Evolutionary conservation across 179 eudicot genomes (phyloP), one percentile per base, ranked within the genome.

Genomic region (Beta corolliflora): DNA sequence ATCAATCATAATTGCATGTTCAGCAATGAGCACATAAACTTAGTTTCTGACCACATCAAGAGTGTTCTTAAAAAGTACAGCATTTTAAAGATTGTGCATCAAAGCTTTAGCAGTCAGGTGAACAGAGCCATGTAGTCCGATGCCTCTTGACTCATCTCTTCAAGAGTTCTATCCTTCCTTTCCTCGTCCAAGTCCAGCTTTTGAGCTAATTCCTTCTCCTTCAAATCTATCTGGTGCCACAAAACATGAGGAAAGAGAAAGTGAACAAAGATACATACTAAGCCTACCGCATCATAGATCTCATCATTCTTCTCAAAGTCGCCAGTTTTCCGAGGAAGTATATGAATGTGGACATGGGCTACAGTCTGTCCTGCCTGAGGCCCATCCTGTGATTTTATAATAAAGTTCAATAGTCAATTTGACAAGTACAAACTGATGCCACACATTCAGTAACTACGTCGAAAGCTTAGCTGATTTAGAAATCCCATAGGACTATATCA

Each of bases 281-380:
- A n/a, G 69, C 81, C 87, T 88, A 95, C 99, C 82, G 94, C 99
- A 69, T 92, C 95, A 77, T 95, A 95, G 53, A 93, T 91, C 86
- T 95, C 93, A 71, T 93, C 99, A 76, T 93, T 95, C 58, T 89
- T 91, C 91, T 90, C 92, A 82, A 95, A 95, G 83, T 95, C 98
- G 5, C 92, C 98, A 16, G 73, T 77, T 83, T 88, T 92, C 18
- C 97, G 88, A 36, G 99, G 99, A 66, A 95, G 82, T 48, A 95
- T 81, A 82, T 95, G 99, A 79, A 95, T 86, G 79, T 95, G 99
- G 77, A 95, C 97, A 84, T 95, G 99, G 16, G 99, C 89, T 58
- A 95, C 99, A 3, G 92, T 88, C 82, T 95, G 99, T 68, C 98
- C 98, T 71, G 99, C 95, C 85, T 93, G 91, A 7, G 97, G 98